phyloP scores from a whole-genome alignment of 371 early-diverging fungal species.

The Vairimorpha ceranae region DNA sequence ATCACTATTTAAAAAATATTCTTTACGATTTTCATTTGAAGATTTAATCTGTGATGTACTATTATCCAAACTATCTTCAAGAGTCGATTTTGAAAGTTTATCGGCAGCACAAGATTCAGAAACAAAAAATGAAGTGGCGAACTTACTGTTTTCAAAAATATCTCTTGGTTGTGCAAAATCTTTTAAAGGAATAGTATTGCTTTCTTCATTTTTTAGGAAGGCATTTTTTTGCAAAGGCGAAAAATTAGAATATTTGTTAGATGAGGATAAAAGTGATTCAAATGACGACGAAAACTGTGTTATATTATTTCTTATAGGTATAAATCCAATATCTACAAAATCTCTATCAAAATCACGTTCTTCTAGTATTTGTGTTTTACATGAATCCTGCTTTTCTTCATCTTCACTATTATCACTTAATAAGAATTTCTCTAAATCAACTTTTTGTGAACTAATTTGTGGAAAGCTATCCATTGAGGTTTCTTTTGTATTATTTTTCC shows the following conservation, averaged over 20 bases:
- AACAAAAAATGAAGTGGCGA: background rate
- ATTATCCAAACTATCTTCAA: background rate
- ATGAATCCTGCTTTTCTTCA: background rate
- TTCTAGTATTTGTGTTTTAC: constrained; percentile 5
- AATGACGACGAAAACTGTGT: background rate
- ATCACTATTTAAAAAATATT: background rate
- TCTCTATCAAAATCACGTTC: background rate
- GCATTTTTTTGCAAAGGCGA: background rate
- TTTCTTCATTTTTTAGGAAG: no score
- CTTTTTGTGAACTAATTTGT: background rate
- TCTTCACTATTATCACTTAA: constrained; percentile 2
- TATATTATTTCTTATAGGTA: background rate
- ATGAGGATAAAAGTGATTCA: background rate
- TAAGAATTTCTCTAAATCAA: background rate
- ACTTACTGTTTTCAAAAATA: background rate
- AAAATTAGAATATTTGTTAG: background rate
- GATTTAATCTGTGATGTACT: background rate
- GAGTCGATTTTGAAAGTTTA: background rate
- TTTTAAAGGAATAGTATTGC: background rate
- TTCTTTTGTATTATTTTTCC: background rate
- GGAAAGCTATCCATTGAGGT: background rate
- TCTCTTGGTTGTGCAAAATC: background rate
- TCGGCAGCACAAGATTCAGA: background rate
- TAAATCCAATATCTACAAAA: background rate
- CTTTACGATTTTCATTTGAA: background rate